These are phyloP conservation scores for Phylloporus rhodoxanthus DNA, from an alignment of 768 basidiomycete genomes.

Conservation along the genomic window DNA sequence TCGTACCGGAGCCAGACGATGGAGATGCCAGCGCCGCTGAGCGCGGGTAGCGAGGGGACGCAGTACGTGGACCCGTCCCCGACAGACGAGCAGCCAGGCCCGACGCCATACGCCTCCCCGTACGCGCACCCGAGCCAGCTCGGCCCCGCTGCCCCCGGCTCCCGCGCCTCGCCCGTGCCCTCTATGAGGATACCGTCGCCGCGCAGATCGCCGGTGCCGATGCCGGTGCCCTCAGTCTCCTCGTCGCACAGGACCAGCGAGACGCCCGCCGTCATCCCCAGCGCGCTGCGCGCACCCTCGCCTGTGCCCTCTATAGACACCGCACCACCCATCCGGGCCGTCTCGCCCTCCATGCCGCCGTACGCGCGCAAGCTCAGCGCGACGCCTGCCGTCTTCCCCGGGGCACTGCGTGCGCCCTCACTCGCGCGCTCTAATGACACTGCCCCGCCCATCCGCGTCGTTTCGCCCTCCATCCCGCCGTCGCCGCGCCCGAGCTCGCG, in stretches of 20 bases:
- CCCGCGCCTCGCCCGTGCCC: constrained; percentile 5
- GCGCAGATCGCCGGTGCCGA: not conserved
- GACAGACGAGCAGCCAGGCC: constrained; percentile 17
- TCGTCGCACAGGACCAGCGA: constrained; percentile 6
- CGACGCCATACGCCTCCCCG: constrained; percentile 16
- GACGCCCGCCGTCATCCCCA: not conserved
- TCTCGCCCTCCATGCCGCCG: constrained; percentile 12
- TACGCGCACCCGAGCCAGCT: constrained; percentile 3
- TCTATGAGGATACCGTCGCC: not conserved
- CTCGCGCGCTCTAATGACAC: not conserved
- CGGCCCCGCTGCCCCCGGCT: not conserved
- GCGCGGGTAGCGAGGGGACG: constrained; percentile 4
- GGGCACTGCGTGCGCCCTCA: not conserved
- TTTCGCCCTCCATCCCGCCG: constrained; percentile 14
- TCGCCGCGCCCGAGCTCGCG: constrained; percentile 2
- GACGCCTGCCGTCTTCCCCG: not conserved
- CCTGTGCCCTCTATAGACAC: not conserved
- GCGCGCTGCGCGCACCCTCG: not conserved
- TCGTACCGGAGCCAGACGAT: constrained; percentile 3
- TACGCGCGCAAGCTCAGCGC: not conserved
- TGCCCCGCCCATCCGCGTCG: constrained; percentile 12
- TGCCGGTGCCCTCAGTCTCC: not conserved
- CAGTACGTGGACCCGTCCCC: constrained; percentile 16
- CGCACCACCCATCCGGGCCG: constrained; percentile 9
- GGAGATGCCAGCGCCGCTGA: constrained; percentile 3